Percentiles rank a stretch among this genome's conserved stretches.
Evolutionary conservation across 345 rosid species (phyloP).

Genomic region (Eucalyptus virginea): DNA sequence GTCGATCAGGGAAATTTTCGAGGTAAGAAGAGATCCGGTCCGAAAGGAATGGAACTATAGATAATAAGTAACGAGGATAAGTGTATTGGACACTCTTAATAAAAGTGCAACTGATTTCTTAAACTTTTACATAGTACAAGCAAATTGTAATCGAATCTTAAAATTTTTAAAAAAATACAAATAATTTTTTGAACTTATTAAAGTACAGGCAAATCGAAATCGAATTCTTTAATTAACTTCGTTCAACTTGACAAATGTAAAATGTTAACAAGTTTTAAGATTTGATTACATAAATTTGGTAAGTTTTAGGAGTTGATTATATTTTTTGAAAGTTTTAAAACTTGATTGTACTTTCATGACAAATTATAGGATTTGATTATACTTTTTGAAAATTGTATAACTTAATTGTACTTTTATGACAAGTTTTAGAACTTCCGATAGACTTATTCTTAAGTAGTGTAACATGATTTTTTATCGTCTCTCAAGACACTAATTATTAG

Average conservation of each 20-base stretch:
- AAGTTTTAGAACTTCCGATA: too few relatives aligned
- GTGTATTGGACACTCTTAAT: background rate
- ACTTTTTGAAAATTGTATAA: too few relatives aligned
- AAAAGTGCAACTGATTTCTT: rapidly evolving
- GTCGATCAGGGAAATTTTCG: too few relatives aligned
- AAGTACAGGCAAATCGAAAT: too few relatives aligned
- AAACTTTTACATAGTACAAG: rapidly evolving
- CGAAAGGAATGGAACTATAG: background rate
- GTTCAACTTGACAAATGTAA: too few relatives aligned
- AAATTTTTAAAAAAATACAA: rapidly evolving
- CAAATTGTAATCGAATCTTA: rapidly evolving
- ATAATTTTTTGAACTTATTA: too few relatives aligned
- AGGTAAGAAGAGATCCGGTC: background rate
- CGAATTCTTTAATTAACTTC: rapidly evolving
- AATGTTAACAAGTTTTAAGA: too few relatives aligned
- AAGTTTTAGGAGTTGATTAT: rapidly evolving
- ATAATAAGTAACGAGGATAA: background rate
- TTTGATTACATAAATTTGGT: background rate
- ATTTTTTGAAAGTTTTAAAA: rapidly evolving
- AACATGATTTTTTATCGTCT: rapidly evolving
- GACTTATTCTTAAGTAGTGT: rapidly evolving
- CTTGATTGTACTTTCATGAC: rapidly evolving
- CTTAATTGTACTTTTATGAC: rapidly evolving
- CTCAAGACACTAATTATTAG: background rate
- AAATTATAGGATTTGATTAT: rapidly evolving